These are phyloP conservation scores for Thalassiosira profunda DNA, from an alignment of 108 stramenopile genomes.

Conservation along the genomic window DNA sequence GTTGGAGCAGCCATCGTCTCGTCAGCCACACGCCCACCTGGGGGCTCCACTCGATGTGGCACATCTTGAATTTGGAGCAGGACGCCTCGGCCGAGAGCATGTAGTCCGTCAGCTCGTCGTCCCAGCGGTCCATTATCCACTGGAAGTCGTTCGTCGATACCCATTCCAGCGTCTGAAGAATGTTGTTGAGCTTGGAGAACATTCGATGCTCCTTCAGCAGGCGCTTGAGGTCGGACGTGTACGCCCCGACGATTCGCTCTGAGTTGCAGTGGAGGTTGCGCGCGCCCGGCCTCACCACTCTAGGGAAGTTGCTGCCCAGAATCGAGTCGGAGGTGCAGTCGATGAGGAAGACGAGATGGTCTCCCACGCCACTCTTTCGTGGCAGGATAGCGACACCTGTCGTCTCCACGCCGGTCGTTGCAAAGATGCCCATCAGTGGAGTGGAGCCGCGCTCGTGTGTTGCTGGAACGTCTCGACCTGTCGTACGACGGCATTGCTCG, in stretches of 20 bases:
- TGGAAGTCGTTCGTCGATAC: neutral
- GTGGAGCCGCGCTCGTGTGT: neutral
- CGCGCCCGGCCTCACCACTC: neutral
- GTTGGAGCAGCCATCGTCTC: neutral
- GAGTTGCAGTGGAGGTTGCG: conserved; percentile 1
- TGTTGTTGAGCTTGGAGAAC: neutral
- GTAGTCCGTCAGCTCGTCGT: neutral
- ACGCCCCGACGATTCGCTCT: neutral
- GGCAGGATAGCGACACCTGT: neutral
- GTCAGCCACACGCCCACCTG: neutral
- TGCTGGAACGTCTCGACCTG: neutral
- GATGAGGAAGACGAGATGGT: conserved; percentile 11
- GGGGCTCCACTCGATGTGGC: neutral
- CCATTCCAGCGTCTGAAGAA: no score
- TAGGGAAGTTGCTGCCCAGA: conserved; percentile 3
- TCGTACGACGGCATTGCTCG: neutral
- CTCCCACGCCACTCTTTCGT: conserved; percentile 12
- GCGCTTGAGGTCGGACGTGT: neutral
- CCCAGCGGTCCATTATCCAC: neutral
- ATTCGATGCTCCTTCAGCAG: neutral
- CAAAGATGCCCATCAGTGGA: conserved; percentile 18
- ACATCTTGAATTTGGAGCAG: neutral
- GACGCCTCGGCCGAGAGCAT: neutral
- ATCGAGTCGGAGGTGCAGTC: conserved; percentile 8
- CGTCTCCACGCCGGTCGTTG: neutral